phyloP scores from a whole-genome alignment of 2,329 filamentous ascomycete genomes.

The Xylariaceae sp. region DNA sequence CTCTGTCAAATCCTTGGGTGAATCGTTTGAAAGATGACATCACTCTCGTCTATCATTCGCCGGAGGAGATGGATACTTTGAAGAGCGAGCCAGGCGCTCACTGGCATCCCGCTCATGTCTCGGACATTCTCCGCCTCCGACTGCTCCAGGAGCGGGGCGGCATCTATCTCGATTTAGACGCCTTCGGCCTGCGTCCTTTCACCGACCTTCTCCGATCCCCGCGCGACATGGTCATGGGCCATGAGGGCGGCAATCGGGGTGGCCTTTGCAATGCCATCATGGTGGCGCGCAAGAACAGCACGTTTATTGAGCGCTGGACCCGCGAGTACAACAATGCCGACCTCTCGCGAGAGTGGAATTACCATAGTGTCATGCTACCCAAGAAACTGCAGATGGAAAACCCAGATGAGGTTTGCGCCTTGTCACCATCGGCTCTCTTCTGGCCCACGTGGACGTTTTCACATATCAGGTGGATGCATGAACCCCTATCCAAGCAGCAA shows the following conservation, averaged over 20 bases:
- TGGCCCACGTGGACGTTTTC: slow-evolving; percentile 38
- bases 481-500: slow-evolving; percentile 26
- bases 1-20: slow-evolving; percentile 34
- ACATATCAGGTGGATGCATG: slow-evolving; percentile 36
- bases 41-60: slow-evolving; percentile 32
- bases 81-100: slow-evolving; percentile 25
- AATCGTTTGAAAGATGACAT: slow-evolving; percentile 30
- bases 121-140: slow-evolving; percentile 33
- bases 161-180: slow-evolving; percentile 34
- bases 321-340: slow-evolving; percentile 31
- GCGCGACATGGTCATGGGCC: slow-evolving; percentile 30
- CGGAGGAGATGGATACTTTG: slow-evolving; percentile 25
- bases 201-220: slow-evolving; percentile 26
- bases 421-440: slow-evolving; percentile 34
- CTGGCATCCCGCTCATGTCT: slow-evolving; percentile 32
- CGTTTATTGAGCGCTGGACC: slow-evolving; percentile 33
- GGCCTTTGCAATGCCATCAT: slow-evolving; percentile 37
- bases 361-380: slow-evolving; percentile 33
- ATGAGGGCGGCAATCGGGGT: slow-evolving; percentile 35
- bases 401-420: slow-evolving; percentile 31
- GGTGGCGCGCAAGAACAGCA: slow-evolving; percentile 31
- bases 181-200: slow-evolving; percentile 32
- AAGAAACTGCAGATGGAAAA: slow-evolving; percentile 27
- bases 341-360: slow-evolving; percentile 34
- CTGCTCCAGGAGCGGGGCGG: slow-evolving; percentile 32